Conservation (phyloP, 2,329 filamentous ascomycete species). For the Akanthomyces dipterigenus region DNA sequence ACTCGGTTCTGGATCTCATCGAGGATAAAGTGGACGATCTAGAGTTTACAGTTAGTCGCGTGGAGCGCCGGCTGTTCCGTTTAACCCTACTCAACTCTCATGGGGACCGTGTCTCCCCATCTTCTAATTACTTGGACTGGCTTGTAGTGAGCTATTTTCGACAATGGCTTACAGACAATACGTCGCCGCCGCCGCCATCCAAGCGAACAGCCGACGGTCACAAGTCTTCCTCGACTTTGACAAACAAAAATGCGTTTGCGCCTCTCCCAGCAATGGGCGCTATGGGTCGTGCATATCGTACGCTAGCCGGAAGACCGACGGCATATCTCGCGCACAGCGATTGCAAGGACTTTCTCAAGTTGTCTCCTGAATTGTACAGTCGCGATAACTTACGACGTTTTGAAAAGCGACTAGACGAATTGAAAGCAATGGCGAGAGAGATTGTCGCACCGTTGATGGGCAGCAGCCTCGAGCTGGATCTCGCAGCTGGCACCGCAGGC, state of each 20-base stretch:
- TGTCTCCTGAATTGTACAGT: conserved; percentile 74
- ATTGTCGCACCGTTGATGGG: conserved; percentile 80
- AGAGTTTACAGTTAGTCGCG: conserved; percentile 70
- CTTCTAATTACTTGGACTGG: conserved; percentile 82
- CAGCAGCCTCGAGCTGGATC: conserved; percentile 75
- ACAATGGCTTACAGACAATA: conserved; percentile 90
- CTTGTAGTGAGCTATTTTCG: conserved; percentile 80
- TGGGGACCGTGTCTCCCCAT: conserved; percentile 76
- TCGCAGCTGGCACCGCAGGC: conserved; percentile 32
- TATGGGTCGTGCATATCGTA: conserved; percentile 70
- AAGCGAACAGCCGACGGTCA: conserved; percentile 8
- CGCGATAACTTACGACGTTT: conserved; percentile 81
- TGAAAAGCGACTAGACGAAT: conserved; percentile 79
- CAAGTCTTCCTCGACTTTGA: conserved; percentile 27
- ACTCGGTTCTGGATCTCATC: conserved; percentile 76
- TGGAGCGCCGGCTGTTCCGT: conserved; percentile 77
- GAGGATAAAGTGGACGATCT: conserved; percentile 94
- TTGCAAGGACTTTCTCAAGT: conserved; percentile 82
- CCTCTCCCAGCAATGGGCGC: conserved; percentile 56
- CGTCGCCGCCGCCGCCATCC: conserved; percentile 54
- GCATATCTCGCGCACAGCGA: conserved; percentile 78
- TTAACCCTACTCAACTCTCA: conserved; percentile 69
- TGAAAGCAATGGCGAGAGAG: conserved; percentile 78
- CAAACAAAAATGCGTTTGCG: conserved; percentile 28
- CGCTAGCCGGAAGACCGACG: conserved; percentile 53